These are phyloP conservation scores for Sextonia rubra DNA, from an alignment of 164 flowering plant species.

Conservation along the genomic window DNA sequence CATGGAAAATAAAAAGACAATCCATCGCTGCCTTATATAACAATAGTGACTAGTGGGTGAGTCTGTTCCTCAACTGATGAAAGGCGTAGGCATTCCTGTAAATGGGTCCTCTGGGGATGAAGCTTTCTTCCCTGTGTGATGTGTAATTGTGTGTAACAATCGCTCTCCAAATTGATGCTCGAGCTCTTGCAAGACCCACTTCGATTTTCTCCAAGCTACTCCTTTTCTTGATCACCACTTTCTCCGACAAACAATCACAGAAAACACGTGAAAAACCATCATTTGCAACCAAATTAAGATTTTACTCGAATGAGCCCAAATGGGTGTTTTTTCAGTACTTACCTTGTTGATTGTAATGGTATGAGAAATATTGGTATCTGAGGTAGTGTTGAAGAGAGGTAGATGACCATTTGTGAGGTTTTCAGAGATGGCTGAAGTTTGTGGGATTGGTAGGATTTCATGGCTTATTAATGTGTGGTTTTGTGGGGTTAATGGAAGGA, in stretches of 20 bases:
- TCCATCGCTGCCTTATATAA: neutral
- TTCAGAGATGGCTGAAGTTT: neutral
- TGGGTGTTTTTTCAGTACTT: too few species aligned
- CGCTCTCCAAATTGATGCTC: constrained; percentile 45
- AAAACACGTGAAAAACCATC: neutral
- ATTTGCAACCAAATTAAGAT: neutral
- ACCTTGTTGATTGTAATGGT: neutral
- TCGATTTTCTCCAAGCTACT: constrained; percentile 22
- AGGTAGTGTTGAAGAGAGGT: neutral
- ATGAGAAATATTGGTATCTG: neutral
- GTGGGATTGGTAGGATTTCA: neutral
- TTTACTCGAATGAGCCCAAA: too few species aligned
- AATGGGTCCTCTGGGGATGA: constrained; percentile 18
- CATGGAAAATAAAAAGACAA: too few species aligned
- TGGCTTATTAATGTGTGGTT: neutral
- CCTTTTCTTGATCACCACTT: neutral
- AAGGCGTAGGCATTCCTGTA: constrained; percentile 57
- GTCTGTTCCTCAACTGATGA: constrained; percentile 29
- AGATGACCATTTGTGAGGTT: neutral
- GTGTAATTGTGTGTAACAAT: neutral
- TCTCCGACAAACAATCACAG: neutral
- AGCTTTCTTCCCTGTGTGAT: neutral
- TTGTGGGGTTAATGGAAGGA: neutral
- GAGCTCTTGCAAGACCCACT: constrained; percentile 42
- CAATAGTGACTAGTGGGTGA: neutral